Conservation (phyloP, 306 rosid species). For the Bauhinia variegata region DNA sequence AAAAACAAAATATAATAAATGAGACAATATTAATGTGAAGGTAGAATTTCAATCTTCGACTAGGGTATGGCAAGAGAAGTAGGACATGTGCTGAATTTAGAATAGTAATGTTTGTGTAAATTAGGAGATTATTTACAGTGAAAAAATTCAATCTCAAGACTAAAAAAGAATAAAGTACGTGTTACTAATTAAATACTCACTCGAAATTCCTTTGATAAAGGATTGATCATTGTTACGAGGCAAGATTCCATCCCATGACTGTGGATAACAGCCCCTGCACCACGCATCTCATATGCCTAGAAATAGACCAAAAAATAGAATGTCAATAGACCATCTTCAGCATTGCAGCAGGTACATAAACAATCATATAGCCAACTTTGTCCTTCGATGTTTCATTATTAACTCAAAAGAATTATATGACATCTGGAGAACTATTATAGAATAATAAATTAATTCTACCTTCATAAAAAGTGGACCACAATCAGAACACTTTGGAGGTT, state of each 20-base stretch:
- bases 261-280: conserved; percentile 88
- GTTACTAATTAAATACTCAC: conserved; percentile 51
- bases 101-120: too few species aligned
- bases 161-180: background rate
- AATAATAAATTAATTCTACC: conserved; percentile 47
- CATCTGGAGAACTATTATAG: background rate
- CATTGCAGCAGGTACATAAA: too few species aligned
- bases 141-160: conserved; percentile 14
- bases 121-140: too few species aligned
- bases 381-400: background rate
- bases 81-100: too few species aligned
- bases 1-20: too few species aligned
- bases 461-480: conserved; percentile 90
- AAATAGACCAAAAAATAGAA: conserved; percentile 25
- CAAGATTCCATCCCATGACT: conserved; percentile 96
- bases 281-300: conserved; percentile 82
- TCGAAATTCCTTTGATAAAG: conserved; percentile 85
- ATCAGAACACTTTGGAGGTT: conserved; percentile 92
- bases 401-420: background rate
- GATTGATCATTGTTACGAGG: conserved; percentile 84
- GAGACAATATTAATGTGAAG: too few species aligned
- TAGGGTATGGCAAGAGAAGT: too few species aligned
- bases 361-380: background rate
- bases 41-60: too few species aligned
- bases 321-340: too few species aligned